Percentiles rank a stretch among this genome's conserved stretches.
These are phyloP conservation scores for Flaveria linearis DNA, from an alignment of 129 eudicot genomes.

Conservation along the genomic window DNA sequence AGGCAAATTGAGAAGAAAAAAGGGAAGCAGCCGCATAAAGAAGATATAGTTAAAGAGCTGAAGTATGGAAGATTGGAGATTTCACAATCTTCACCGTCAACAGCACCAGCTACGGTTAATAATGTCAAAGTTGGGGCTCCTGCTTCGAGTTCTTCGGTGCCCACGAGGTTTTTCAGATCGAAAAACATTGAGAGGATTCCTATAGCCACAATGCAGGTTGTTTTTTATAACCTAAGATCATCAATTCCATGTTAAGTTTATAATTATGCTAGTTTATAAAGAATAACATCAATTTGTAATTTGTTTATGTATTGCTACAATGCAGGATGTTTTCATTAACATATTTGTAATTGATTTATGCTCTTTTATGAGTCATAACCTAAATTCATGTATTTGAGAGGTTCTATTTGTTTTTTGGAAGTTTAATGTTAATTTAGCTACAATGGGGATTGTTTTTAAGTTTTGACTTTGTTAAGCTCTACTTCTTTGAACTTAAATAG, in stretches of 20 bases:
- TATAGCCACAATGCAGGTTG: slow-evolving; percentile 77
- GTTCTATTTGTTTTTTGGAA: not conserved
- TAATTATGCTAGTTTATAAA: not conserved
- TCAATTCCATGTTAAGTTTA: not conserved
- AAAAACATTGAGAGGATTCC: slow-evolving; percentile 76
- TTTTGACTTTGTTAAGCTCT: not conserved
- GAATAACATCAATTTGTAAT: not conserved
- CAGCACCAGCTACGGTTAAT: slow-evolving; percentile 36
- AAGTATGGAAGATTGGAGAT: slow-evolving; percentile 78
- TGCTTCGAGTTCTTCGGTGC: slow-evolving; percentile 28
- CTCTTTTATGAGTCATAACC: not conserved
- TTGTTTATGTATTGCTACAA: not conserved
- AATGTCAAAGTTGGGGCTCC: slow-evolving; percentile 66
- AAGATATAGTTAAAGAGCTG: slow-evolving; percentile 53
- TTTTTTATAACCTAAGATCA: slow-evolving; percentile 9
- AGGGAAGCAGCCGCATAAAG: slow-evolving; percentile 43
- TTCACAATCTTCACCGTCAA: slow-evolving; percentile 40
- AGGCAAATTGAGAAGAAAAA: slow-evolving; percentile 74
- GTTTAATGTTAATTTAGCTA: slow-evolving; percentile 4
- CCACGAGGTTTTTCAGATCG: slow-evolving; percentile 67
- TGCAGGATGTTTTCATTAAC: not conserved
- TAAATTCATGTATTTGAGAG: slow-evolving; percentile 1
- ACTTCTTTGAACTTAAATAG: not conserved
- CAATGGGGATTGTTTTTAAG: not conserved
- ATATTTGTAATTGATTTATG: not conserved